A percentile compares a stretch with the other conserved stretches of the same genome.
phyloP scores from a whole-genome alignment of 768 basidiomycete genomes.

The Podaxis sp. region DNA sequence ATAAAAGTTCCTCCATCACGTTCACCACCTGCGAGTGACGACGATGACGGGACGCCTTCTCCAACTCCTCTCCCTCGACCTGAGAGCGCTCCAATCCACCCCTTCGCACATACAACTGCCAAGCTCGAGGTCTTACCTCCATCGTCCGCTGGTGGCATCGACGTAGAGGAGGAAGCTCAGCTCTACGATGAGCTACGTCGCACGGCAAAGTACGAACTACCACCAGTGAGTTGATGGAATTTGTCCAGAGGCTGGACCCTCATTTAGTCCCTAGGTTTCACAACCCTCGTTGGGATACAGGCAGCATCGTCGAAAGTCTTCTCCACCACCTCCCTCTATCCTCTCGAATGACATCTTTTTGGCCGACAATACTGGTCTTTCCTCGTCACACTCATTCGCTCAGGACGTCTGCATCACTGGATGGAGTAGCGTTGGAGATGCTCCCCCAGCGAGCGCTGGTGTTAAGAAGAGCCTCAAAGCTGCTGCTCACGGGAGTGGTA shows the following conservation, averaged over 20 bases:
- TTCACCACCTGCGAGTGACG: not conserved
- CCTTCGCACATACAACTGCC: constrained; percentile 41
- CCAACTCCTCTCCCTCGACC: constrained; percentile 4
- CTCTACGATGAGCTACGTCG: constrained; percentile 63
- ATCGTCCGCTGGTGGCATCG: constrained; percentile 33
- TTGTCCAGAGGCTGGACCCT: not conserved
- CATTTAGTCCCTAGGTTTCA: not conserved
- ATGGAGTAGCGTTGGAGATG: constrained; percentile 67
- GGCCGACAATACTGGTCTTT: constrained; percentile 47
- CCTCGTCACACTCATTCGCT: constrained; percentile 40
- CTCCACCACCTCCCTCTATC: constrained; percentile 34
- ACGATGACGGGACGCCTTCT: not conserved
- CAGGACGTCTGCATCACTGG: constrained; percentile 62
- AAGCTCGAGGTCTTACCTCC: constrained; percentile 50
- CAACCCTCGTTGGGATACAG: not conserved
- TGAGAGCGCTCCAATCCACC: constrained; percentile 23
- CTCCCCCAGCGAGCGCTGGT: constrained; percentile 1
- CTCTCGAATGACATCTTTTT: constrained; percentile 71
- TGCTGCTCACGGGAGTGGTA: constrained; percentile 28
- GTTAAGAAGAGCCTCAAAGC: constrained; percentile 4
- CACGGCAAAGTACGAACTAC: constrained; percentile 24
- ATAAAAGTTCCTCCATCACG: constrained; percentile 3
- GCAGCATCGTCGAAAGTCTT: constrained; percentile 24
- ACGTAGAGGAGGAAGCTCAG: constrained; percentile 63
- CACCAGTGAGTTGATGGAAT: not conserved